phyloP scores from a whole-genome alignment of 257 asterid species.

The Fraxinus quadrangulata region DNA sequence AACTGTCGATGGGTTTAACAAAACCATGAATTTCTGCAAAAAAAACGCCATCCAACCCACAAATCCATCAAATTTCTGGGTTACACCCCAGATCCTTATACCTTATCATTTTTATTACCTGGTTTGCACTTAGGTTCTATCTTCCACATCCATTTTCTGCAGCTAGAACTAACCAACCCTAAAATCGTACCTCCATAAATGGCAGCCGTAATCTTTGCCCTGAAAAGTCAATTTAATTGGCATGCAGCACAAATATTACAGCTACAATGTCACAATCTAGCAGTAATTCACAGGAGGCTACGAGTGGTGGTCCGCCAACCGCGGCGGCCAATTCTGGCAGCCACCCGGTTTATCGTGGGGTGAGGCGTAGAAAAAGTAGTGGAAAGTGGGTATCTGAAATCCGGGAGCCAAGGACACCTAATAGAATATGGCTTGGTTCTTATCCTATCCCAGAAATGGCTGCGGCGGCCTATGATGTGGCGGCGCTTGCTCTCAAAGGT shows the following conservation, averaged over 20 bases:
- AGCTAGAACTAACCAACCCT: constrained; percentile 19
- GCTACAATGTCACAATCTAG: constrained; percentile 37
- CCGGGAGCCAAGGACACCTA: constrained; percentile 54
- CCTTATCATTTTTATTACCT: constrained; percentile 38
- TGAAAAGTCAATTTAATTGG: constrained; percentile 17
- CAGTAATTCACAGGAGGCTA: background rate
- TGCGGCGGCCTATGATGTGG: constrained; percentile 60
- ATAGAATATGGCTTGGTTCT: constrained; percentile 65
- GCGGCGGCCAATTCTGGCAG: constrained; percentile 30
- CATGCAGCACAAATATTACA: background rate
- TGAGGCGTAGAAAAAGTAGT: constrained; percentile 52
- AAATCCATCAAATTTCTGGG: constrained; percentile 50
- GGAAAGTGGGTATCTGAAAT: constrained; percentile 67
- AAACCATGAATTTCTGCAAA: background rate
- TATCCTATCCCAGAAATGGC: constrained; percentile 69
- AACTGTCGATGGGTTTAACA: too few species aligned
- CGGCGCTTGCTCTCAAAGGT: constrained; percentile 58
- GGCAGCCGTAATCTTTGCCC: constrained; percentile 39
- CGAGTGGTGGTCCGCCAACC: constrained; percentile 16
- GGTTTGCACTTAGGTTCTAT: constrained; percentile 45
- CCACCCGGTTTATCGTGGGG: constrained; percentile 55
- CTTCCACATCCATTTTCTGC: background rate
- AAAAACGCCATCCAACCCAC: constrained; percentile 50
- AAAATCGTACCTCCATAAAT: constrained; percentile 42
- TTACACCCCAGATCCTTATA: constrained; percentile 58